Evolutionary conservation across 768 basidiomycete genomes (phyloP).

Genomic region (Lentinula lateritia): DNA sequence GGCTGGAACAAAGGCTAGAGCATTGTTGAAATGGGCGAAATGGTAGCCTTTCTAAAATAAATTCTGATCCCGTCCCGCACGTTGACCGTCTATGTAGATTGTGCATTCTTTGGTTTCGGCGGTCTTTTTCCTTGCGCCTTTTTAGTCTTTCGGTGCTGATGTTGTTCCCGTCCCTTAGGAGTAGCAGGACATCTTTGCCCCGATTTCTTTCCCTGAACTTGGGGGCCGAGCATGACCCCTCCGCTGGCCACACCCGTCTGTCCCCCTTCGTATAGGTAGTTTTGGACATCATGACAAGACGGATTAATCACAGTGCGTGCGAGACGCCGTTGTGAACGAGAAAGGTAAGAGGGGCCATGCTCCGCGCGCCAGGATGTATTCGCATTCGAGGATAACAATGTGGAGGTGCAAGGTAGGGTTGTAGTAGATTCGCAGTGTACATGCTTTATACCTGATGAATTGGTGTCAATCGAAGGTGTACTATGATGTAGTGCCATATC

Average conservation of each 20-base stretch:
- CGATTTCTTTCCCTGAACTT: background rate
- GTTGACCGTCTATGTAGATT: background rate
- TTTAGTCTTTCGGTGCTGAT: background rate
- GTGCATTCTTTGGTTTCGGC: background rate
- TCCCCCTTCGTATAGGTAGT: constrained; percentile 13
- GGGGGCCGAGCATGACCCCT: constrained; percentile 12
- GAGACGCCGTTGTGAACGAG: constrained; percentile 4
- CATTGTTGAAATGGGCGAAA: background rate
- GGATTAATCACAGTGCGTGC: background rate
- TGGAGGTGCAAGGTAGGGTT: background rate
- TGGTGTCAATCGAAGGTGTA: background rate
- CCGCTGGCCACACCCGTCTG: constrained; percentile 9
- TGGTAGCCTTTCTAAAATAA: background rate
- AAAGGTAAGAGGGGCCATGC: background rate
- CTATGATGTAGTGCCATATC: background rate
- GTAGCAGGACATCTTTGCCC: background rate
- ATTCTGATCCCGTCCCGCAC: background rate
- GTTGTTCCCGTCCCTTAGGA: background rate
- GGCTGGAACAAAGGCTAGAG: background rate
- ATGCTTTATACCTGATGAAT: background rate
- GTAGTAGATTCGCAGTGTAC: background rate
- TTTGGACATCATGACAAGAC: constrained; percentile 1
- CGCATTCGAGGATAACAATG: background rate
- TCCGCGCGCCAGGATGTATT: background rate
- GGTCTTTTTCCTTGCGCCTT: background rate